Evolutionary conservation across 2,329 filamentous ascomycete genomes (phyloP).

Genomic region (Blastomyces parvus): DNA sequence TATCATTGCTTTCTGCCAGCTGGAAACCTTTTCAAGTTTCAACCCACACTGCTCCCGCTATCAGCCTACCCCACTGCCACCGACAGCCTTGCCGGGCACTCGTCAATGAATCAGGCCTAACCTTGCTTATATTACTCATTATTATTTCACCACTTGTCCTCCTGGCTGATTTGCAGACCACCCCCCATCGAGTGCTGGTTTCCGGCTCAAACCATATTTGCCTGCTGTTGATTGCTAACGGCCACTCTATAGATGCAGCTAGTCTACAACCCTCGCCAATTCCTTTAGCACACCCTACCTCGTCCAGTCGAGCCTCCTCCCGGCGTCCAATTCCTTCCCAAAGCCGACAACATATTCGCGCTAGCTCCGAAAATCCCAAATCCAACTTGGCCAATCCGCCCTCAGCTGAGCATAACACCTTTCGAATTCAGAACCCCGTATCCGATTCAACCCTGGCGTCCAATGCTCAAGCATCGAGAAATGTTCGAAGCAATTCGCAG

Average conservation of each 20-base stretch:
- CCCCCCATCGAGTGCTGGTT: background rate
- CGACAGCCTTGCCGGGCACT: constrained; percentile 1
- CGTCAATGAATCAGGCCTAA: constrained; percentile 13
- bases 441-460: constrained; percentile 19
- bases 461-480: constrained; percentile 37
- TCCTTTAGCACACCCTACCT: constrained; percentile 46
- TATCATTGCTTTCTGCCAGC: constrained; percentile 13
- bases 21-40: constrained; percentile 5
- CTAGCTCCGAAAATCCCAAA: constrained; percentile 57
- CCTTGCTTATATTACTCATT: background rate
- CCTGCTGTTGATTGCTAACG: background rate
- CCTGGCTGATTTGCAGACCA: background rate
- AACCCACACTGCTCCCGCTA: constrained; percentile 12
- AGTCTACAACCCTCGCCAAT: constrained; percentile 2
- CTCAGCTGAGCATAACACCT: constrained; percentile 11
- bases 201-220: background rate
- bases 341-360: constrained; percentile 57
- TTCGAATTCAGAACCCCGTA: constrained; percentile 9
- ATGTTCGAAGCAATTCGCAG: constrained; percentile 42
- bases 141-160: background rate
- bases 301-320: constrained; percentile 55
- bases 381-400: constrained; percentile 28
- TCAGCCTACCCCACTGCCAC: constrained; percentile 9
- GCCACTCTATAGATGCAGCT: constrained; percentile 11
- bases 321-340: constrained; percentile 41